phyloP scores from a whole-genome alignment of 306 rosid genomes.

The Cicer bijugum region DNA sequence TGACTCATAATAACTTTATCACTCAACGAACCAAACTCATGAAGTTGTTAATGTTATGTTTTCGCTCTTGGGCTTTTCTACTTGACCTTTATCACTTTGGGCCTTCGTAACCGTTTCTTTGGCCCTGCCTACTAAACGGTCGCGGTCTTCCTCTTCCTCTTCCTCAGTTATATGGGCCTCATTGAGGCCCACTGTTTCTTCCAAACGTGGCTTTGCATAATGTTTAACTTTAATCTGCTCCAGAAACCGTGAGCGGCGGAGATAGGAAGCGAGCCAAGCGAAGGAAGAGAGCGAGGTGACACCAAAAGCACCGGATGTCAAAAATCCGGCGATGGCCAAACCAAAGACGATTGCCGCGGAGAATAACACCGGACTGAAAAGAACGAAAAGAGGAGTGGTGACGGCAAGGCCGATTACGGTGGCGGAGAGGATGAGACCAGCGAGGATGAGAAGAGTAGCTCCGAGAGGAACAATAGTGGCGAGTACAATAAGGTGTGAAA shows the following conservation, averaged over 20 bases:
- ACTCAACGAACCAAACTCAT: neutral
- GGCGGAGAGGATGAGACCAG: slow-evolving; percentile 50
- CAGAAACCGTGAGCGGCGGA: slow-evolving; percentile 44
- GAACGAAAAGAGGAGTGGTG: slow-evolving; percentile 55
- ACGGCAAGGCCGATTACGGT: slow-evolving; percentile 56
- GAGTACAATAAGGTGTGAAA: slow-evolving; percentile 49
- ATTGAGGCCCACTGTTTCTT: slow-evolving; percentile 26
- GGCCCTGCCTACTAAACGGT: slow-evolving; percentile 7
- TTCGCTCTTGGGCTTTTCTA: neutral
- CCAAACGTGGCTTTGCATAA: slow-evolving; percentile 35
- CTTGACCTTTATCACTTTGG: neutral
- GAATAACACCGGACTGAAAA: slow-evolving; percentile 65
- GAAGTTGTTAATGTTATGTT: neutral
- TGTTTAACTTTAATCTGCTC: slow-evolving; percentile 40
- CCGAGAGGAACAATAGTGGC: slow-evolving; percentile 57
- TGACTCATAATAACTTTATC: too few relatives aligned
- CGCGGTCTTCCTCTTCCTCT: neutral
- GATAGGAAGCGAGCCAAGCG: slow-evolving; percentile 54
- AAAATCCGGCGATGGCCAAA: slow-evolving; percentile 54
- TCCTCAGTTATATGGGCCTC: slow-evolving; percentile 42
- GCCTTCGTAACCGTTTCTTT: slow-evolving; percentile 26
- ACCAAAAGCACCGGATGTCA: slow-evolving; percentile 65
- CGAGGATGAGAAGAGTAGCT: slow-evolving; percentile 54
- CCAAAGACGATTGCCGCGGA: slow-evolving; percentile 52
- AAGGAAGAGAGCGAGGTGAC: slow-evolving; percentile 64